phyloP scores from a whole-genome alignment of 1,284 basidiomycete species.

The Xerocomus amazonicus region DNA sequence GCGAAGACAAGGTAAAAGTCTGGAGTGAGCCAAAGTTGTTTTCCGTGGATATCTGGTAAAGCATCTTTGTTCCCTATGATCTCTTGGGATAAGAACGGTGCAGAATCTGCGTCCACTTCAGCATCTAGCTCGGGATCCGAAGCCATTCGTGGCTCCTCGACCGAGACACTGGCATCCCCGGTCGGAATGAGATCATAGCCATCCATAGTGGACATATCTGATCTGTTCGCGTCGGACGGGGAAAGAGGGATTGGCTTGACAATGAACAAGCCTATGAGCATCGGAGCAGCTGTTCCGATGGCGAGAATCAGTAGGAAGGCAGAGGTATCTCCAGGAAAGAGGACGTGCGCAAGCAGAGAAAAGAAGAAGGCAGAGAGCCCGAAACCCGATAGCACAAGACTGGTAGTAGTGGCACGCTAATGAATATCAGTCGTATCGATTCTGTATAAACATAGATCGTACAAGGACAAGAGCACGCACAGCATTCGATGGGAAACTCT shows the following conservation, averaged over 20 bases:
- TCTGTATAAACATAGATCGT: background rate
- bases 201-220: background rate
- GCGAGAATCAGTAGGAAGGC: conserved; percentile 69
- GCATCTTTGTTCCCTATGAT: conserved; percentile 13
- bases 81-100: conserved; percentile 17
- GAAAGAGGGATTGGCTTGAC: conserved; percentile 53
- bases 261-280: conserved; percentile 63
- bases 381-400: conserved; percentile 77
- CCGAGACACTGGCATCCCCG: conserved; percentile 18
- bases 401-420: conserved; percentile 68
- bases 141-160: conserved; percentile 24
- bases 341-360: conserved; percentile 60
- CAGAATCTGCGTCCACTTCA: conserved; percentile 10
- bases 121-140: conserved; percentile 24
- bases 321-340: conserved; percentile 71
- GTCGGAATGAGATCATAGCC: conserved; percentile 16
- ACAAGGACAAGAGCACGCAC: conserved; percentile 35
- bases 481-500: conserved; percentile 53
- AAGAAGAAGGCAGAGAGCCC: conserved; percentile 83
- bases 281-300: conserved; percentile 65
- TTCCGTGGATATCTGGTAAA: conserved; percentile 46
- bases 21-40: conserved; percentile 39
- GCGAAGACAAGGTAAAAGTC: conserved; percentile 78
- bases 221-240: conserved; percentile 4
- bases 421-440: background rate